Conservation (phyloP, 73 alveolate species). For the Paramecium tetraurelia region DNA sequence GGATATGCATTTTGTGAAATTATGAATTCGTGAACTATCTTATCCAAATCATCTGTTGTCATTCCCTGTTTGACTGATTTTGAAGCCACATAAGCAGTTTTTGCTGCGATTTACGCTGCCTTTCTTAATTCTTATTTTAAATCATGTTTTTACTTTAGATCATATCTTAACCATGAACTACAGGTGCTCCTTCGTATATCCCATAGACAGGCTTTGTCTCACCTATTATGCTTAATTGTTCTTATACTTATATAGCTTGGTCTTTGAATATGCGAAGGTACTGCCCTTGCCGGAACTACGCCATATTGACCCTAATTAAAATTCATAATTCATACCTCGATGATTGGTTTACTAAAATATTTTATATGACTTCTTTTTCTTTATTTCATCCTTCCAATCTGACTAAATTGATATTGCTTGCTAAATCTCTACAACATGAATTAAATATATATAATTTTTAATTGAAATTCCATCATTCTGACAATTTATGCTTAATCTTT, state of each 20-base stretch:
- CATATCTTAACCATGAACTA: constrained; percentile 47
- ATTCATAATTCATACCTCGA: neutral
- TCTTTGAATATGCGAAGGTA: constrained; percentile 42
- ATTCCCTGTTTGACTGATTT: constrained; percentile 83
- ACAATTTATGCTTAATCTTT: neutral
- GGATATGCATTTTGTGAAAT: constrained; percentile 91
- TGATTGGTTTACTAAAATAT: constrained; percentile 9
- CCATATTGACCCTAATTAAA: constrained; percentile 57
- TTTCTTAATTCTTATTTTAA: constrained; percentile 61
- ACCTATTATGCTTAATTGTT: constrained; percentile 7
- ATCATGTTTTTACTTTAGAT: neutral
- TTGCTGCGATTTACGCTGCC: constrained; percentile 89
- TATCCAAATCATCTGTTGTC: constrained; percentile 90
- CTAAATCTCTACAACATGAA: neutral
- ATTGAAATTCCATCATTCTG: neutral
- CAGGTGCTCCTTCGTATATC: constrained; percentile 55
- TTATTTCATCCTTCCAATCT: neutral
- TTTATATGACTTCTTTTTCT: neutral
- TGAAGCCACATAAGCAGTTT: constrained; percentile 75
- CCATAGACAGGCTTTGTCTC: constrained; percentile 57
- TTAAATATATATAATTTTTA: neutral
- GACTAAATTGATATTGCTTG: neutral
- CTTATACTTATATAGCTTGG: constrained; percentile 51
- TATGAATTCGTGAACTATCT: constrained; percentile 84
- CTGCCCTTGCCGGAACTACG: constrained; percentile 47